Evolutionary conservation across 768 basidiomycete genomes (phyloP), one percentile per base, ranked within the genome.

Genomic region (Kwoniella sp.): DNA sequence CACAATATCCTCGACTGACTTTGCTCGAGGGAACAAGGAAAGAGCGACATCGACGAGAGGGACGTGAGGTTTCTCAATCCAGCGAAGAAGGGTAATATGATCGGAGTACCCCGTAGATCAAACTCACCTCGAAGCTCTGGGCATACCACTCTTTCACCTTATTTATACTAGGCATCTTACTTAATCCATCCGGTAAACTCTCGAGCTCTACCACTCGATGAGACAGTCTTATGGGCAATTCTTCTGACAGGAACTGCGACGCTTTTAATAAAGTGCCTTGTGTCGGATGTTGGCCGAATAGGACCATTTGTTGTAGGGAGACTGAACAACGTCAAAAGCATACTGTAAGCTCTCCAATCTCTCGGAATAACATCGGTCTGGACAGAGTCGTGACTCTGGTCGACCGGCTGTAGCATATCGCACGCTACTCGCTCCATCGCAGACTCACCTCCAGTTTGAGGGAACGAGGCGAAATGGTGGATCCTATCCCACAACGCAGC

Each of bases 131-230:
- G 79, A 99, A 98, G 17, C 90, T 92, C 83, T 98, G 92, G 0
- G 95, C 95, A 80, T 99, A 99, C 96, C 96, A 99, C 74, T 95
- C 89, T 83, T 93, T 94, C 64, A 99, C 82, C 77, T 90, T 93
- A 62, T 87, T 86, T 68, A 99, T 97, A 40, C 89, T 90, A 0
- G 89, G 87, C 95, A 96, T 96, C 50, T 86, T 85, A 71, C 88
- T 88, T 55, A 99, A 84, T 59, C 91, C 89, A 81, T 97, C 90
- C 0, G 96, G 96, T 2, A 99, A 85, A 69, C 90, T 87, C 70
- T 97, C 92, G 27, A 99, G 86, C 80, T 99, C 96, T 78, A 92
- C 92, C 22, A 95, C 94, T 27, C 96, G 86, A 78, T 99, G 96
- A 0, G 93, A 93, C 21, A 99, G 85, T 19, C 96, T 87, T 3